Base-by-base conservation (phyloP, 352 stramenopile species). In the Globisporangium megalacanthum region DNA sequence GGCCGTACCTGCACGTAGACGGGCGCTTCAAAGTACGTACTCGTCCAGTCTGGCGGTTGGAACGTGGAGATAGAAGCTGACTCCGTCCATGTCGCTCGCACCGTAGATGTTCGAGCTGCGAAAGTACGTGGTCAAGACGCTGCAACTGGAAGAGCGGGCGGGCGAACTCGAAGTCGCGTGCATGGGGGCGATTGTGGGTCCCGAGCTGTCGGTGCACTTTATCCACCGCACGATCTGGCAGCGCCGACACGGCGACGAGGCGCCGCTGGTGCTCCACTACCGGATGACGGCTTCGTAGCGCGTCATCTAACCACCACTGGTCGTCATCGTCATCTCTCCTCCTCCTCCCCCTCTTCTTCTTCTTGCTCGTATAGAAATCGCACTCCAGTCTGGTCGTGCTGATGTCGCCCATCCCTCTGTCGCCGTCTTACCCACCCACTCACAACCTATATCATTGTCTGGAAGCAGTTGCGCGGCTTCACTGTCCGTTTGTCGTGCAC, bases 191-290 rank as follows among this genome's bases (percentile, higher is more conserved):
- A 84, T 69, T 0, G 75, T 89, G 17, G 79, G 79, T 0, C 77
- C 73, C 14, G 79, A 88, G 33, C 69, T 88, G 6, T 89, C 79
- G 20, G 65, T 85, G 39, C 60, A 76, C 35, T 88, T 89, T 59
- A 84, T 88, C 45, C 63, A 78, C 41, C 75, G 75, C 31, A 88
- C 77, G 42, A 84, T 88, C 39, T 87, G 79, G 79, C 68, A 86
- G 41, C 68, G 69, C 49, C 70, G 83, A 54, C 71, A 29, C 25
- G 25, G 75, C 49, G 63, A 80, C 49, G 62, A 65, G 11, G 63
- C 68, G 29, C 69, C 59, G 31, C 70, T 89, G 20, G 64, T 83
- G 36, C 59, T 89, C 41, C 68, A 83, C 50, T 89, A 86, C 62
- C 70, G 74, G 17, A 5, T 76, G 35, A 41, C 59, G 5, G 46